Evolutionary conservation across 176 grass and related monocot genomes (phyloP).

Genomic region (Alopecurus myosuroides): DNA sequence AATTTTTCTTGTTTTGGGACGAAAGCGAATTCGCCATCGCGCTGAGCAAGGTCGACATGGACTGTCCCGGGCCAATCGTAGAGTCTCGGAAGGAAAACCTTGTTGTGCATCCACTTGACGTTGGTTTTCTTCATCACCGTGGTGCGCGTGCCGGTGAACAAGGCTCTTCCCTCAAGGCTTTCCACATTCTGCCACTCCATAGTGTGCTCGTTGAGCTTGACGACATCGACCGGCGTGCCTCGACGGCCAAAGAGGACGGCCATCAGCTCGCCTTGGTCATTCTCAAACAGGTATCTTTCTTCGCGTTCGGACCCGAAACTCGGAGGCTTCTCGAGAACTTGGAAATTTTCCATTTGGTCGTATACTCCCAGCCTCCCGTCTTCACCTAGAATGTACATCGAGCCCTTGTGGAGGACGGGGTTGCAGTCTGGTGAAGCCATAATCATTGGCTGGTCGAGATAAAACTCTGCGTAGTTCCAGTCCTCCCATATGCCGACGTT

Average conservation of each 20-base stretch:
- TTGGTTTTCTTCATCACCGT: neutral
- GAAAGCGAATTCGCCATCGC: neutral
- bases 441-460: neutral
- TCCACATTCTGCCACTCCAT: constrained; percentile 14
- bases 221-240: neutral
- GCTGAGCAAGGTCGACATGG: neutral
- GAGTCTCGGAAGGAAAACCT: neutral
- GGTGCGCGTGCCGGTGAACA: neutral
- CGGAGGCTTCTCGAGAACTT: neutral
- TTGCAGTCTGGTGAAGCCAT: neutral
- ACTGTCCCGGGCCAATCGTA: neutral
- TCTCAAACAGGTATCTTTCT: neutral
- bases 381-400: neutral
- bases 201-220: neutral
- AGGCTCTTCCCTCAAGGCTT: neutral
- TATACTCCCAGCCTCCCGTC: neutral
- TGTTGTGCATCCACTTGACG: constrained; percentile 13
- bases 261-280: neutral
- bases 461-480: neutral
- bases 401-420: neutral
- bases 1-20: neutral
- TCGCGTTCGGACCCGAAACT: neutral
- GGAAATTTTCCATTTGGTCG: neutral
- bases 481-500: neutral
- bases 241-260: neutral